phyloP scores from a whole-genome alignment of 1,139 yeast genomes.

The Schwanniomyces etchellsii region DNA sequence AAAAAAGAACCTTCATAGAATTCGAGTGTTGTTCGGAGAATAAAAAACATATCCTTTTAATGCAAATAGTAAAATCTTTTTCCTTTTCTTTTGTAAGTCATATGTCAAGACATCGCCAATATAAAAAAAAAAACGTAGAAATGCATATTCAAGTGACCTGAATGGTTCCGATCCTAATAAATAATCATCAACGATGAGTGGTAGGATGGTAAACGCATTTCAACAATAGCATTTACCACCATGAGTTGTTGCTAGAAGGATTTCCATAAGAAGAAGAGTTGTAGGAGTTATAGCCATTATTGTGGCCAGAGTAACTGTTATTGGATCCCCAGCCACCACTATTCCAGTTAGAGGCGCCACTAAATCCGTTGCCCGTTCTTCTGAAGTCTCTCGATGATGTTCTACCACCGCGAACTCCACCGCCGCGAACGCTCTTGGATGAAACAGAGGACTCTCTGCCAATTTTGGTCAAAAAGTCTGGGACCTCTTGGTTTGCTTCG shows the following conservation, averaged over 20 bases:
- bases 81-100: slow-evolving; percentile 11
- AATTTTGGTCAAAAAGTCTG: slow-evolving; percentile 75
- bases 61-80: slow-evolving; percentile 18
- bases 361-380: slow-evolving; percentile 35
- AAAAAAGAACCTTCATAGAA: no score
- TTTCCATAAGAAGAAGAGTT: slow-evolving; percentile 28
- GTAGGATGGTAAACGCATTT: no score
- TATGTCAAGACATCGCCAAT: background rate
- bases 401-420: slow-evolving; percentile 43
- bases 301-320: slow-evolving; percentile 15
- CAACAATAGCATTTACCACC: slow-evolving; percentile 45
- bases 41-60: slow-evolving; percentile 13
- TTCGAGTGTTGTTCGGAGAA: slow-evolving; percentile 6
- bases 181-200: no score
- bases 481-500: slow-evolving; percentile 98
- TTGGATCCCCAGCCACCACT: slow-evolving; percentile 19
- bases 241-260: slow-evolving; percentile 28
- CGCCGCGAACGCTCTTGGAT: slow-evolving; percentile 35
- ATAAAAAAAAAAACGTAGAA: background rate
- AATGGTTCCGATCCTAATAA: no score
- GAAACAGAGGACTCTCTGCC: slow-evolving; percentile 73
- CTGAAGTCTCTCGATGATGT: slow-evolving; percentile 51
- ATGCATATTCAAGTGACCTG: background rate
- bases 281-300: slow-evolving; percentile 15
- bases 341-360: slow-evolving; percentile 23